Conservation (phyloP, 495 filamentous ascomycete species). For the Thermothielavioides terrestris region DNA sequence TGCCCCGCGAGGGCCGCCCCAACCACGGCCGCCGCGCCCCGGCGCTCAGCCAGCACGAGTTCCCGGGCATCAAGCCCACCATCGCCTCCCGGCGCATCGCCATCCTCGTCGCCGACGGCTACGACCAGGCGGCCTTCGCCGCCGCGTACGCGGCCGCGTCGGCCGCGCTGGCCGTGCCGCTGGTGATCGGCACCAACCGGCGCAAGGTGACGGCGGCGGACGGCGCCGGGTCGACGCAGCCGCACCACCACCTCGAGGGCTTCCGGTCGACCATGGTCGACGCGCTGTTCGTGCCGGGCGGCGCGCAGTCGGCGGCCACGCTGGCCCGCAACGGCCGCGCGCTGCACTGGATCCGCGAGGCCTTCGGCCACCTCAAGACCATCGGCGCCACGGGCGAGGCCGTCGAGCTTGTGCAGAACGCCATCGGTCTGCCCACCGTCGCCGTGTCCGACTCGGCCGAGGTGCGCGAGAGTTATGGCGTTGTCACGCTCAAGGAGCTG, state of each 20-base stretch:
- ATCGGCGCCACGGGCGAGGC: slow-evolving; percentile 68
- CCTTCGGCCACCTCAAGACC: slow-evolving; percentile 71
- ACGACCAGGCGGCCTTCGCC: slow-evolving; percentile 55
- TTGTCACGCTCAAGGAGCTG: slow-evolving; percentile 50
- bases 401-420: slow-evolving; percentile 53
- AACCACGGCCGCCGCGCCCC: slow-evolving; percentile 63
- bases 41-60: slow-evolving; percentile 61
- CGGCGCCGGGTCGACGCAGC: slow-evolving; percentile 48
- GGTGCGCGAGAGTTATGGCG: slow-evolving; percentile 59
- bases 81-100: slow-evolving; percentile 67
- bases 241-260: slow-evolving; percentile 76
- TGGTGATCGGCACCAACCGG: slow-evolving; percentile 60
- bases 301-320: slow-evolving; percentile 48
- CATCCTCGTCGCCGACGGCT: slow-evolving; percentile 76
- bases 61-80: slow-evolving; percentile 50
- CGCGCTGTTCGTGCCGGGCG: slow-evolving; percentile 71
- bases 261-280: slow-evolving; percentile 84
- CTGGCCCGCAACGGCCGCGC: slow-evolving; percentile 67
- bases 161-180: slow-evolving; percentile 55
- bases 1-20: slow-evolving; percentile 40
- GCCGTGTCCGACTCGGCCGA: slow-evolving; percentile 38
- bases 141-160: slow-evolving; percentile 54
- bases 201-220: slow-evolving; percentile 52
- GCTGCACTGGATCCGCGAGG: slow-evolving; percentile 75
- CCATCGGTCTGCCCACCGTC: slow-evolving; percentile 49